Evolutionary conservation across 257 asterid species (phyloP).

Genomic region (Forsythia suspensa): DNA sequence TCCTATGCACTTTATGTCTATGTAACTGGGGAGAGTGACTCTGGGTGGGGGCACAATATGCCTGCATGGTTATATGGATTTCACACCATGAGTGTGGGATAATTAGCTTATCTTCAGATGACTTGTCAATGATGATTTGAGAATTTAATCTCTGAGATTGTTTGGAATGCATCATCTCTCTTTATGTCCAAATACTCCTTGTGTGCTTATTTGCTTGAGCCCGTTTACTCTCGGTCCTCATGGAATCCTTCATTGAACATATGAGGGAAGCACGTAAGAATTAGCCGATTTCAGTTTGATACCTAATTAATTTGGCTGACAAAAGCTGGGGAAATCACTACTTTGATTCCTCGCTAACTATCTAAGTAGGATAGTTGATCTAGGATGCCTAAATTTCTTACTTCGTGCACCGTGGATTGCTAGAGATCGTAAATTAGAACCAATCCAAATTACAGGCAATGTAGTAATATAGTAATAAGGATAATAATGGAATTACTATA

Average conservation of each 20-base stretch:
- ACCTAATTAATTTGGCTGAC: conserved; percentile 7
- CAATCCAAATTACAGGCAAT: background rate
- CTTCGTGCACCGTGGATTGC: background rate
- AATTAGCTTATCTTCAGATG: background rate
- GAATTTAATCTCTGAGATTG: background rate
- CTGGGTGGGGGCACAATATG: background rate
- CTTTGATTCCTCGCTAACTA: background rate
- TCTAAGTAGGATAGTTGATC: conserved; percentile 5
- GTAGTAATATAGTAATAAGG: background rate
- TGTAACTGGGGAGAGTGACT: background rate
- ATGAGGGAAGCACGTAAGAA: background rate
- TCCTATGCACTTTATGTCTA: conserved; percentile 15
- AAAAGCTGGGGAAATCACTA: background rate
- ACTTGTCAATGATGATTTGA: background rate
- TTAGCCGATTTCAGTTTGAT: conserved; percentile 3
- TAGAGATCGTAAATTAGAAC: background rate
- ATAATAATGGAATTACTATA: background rate
- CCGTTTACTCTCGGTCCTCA: background rate
- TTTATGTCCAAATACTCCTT: background rate
- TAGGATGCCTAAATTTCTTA: background rate
- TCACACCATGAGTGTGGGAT: background rate
- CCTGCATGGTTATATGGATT: background rate
- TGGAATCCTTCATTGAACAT: background rate
- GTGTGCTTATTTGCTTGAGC: background rate
- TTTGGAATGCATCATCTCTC: background rate